Evolutionary conservation across 2,329 filamentous ascomycete species (phyloP), one percentile per base, ranked within the genome.

Genomic region (Leptosphaerulina australis): DNA sequence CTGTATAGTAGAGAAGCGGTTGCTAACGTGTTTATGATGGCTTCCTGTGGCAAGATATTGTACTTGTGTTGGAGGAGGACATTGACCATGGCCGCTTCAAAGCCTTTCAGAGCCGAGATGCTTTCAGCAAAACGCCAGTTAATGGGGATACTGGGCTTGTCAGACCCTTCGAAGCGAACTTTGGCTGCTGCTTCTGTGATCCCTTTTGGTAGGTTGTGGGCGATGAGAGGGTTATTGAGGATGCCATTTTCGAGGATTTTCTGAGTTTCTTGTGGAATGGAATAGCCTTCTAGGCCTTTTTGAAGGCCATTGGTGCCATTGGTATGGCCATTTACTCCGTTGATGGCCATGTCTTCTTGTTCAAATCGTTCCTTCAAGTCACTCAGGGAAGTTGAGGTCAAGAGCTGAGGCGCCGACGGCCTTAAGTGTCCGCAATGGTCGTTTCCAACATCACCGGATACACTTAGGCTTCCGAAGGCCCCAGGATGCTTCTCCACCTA

Each of bases 101-200:
- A 63, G 1, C 68, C 79, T 58, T 81, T 81, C 21, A 82, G 55
- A 1, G 78, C 69, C 0, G 79, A 74, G 1, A 81, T 76, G 36
- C 78, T 81, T 60, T 83, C 81, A 2, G 81, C 79, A 40, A 82
- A 81, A 2, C 80, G 73, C 81, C 81, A 83, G 41, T 81, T 82
- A 62, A 83, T 79, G 0, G 80, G 79, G 8, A 83, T 73, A 34
- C 69, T 77, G 0, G 80, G 80, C 21, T 64, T 62, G 18, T 70
- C 59, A 12, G 59, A 68, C 3, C 80, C 80, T 18, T 74, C 71
- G 47, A 80, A 81, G 0, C 57, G 64, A 31, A 79, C 70, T 11
- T 51, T 53, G 18, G 60, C 65, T 6, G 66, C 70, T 38, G 70
- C 70, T 58, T 72, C 64, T 40, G 66, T 50, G 31, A 73, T 66